Conservation (phyloP, 331 rosid species). For the Quercus lobata region DNA sequence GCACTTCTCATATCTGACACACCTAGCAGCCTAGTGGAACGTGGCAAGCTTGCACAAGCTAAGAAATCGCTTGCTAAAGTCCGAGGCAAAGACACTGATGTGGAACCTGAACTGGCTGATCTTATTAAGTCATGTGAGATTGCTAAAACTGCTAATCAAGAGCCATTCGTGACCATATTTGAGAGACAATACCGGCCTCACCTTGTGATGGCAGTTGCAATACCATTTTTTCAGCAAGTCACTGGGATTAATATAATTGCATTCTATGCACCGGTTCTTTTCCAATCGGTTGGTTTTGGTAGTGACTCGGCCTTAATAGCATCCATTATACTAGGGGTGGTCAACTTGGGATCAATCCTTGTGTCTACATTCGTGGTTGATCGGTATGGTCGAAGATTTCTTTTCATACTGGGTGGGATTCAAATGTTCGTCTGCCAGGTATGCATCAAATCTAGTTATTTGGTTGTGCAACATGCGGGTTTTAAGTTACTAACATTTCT, state of each 20-base stretch:
- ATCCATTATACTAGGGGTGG: slow-evolving; percentile 54
- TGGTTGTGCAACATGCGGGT: no score
- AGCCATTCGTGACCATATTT: slow-evolving; percentile 51
- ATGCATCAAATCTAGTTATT: not conserved
- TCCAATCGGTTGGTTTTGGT: slow-evolving; percentile 71
- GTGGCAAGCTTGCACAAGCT: slow-evolving; percentile 49
- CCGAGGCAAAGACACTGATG: slow-evolving; percentile 38
- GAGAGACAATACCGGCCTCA: slow-evolving; percentile 62
- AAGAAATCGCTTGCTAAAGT: slow-evolving; percentile 29
- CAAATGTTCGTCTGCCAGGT: slow-evolving; percentile 61
- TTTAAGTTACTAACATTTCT: no score
- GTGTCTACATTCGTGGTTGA: slow-evolving; percentile 55
- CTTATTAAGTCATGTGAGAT: slow-evolving; percentile 30
- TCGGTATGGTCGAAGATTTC: slow-evolving; percentile 57
- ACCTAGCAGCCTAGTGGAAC: slow-evolving; percentile 56
- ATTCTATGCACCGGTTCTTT: slow-evolving; percentile 70
- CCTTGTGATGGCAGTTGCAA: slow-evolving; percentile 43
- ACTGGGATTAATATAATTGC: slow-evolving; percentile 69
- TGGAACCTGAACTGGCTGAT: slow-evolving; percentile 41
- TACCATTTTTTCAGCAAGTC: slow-evolving; percentile 57
- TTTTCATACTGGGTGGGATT: slow-evolving; percentile 57
- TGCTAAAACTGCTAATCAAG: slow-evolving; percentile 28
- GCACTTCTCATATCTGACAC: slow-evolving; percentile 57
- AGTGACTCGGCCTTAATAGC: slow-evolving; percentile 54
- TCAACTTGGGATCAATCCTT: slow-evolving; percentile 43